Conservation (phyloP, 345 rosid genomes). For the Psidium friedrichsthalianum region DNA sequence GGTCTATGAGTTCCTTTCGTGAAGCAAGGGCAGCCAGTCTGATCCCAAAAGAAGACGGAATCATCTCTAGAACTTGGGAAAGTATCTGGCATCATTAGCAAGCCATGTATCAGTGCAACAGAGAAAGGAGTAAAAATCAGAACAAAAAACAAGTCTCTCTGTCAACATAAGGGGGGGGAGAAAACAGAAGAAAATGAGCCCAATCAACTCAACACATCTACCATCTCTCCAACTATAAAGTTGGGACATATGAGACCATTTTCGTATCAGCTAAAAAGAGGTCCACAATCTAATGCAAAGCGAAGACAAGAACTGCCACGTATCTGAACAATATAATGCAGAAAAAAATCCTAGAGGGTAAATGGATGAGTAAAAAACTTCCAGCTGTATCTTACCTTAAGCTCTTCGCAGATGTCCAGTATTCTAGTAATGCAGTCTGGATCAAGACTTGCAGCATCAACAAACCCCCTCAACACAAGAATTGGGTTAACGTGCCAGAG, state of each 20-base stretch:
- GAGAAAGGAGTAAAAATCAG: not conserved
- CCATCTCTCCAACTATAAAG: not conserved
- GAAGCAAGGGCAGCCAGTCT: slow-evolving; percentile 86
- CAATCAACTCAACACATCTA: not conserved
- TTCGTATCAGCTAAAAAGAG: not conserved
- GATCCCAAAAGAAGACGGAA: slow-evolving; percentile 57
- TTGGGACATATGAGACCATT: not conserved
- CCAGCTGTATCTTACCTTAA: slow-evolving; percentile 39
- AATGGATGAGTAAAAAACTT: not conserved
- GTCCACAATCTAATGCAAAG: not conserved
- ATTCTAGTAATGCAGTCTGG: slow-evolving; percentile 48
- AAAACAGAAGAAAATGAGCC: not conserved
- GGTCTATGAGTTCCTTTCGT: slow-evolving; percentile 55
- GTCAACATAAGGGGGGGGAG: not conserved
- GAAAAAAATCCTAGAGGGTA: not conserved
- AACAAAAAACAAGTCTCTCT: not conserved
- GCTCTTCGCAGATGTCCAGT: slow-evolving; percentile 67
- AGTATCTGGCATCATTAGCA: slow-evolving; percentile 49
- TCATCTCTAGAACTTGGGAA: slow-evolving; percentile 51
- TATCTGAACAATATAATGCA: not conserved
- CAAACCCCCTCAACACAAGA: slow-evolving; percentile 66
- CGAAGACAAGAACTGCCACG: not conserved
- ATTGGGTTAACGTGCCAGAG: slow-evolving; percentile 73
- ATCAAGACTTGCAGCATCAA: slow-evolving; percentile 40
- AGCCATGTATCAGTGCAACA: slow-evolving; percentile 1